Percentiles rank a stretch among this genome's conserved stretches.
phyloP scores from a whole-genome alignment of 2,329 filamentous ascomycete species.

The Talaromyces sp. region DNA sequence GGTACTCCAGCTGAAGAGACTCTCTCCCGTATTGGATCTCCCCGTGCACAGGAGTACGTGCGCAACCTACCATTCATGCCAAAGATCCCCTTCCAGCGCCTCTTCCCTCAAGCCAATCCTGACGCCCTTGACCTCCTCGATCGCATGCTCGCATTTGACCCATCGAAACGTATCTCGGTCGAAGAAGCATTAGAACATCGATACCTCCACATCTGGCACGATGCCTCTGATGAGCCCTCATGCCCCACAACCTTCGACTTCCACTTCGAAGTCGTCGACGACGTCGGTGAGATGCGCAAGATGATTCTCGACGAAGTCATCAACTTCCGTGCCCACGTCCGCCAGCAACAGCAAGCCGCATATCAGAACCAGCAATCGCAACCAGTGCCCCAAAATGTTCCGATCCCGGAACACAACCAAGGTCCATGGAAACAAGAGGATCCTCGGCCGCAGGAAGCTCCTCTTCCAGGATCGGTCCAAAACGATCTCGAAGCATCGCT shows the following conservation, averaged over 20 bases:
- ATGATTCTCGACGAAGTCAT: constrained; percentile 97
- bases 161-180: constrained; percentile 85
- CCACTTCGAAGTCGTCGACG: constrained; percentile 95
- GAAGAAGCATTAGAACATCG: constrained; percentile 94
- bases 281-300: constrained; percentile 89
- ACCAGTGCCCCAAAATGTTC: constrained; percentile 50
- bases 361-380: constrained; percentile 34
- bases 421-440: constrained; percentile 56
- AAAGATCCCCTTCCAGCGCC: constrained; percentile 80
- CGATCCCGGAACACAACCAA: constrained; percentile 60
- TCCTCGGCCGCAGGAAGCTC: constrained; percentile 58
- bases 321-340: constrained; percentile 68
- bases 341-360: constrained; percentile 44
- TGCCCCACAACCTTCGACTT: constrained; percentile 97
- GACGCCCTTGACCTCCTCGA: constrained; percentile 94
- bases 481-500: constrained; percentile 51
- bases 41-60: constrained; percentile 95
- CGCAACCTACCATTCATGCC: constrained; percentile 93
- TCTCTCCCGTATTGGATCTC: constrained; percentile 86
- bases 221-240: constrained; percentile 88
- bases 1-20: constrained; percentile 96
- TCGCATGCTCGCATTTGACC: constrained; percentile 96
- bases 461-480: constrained; percentile 39
- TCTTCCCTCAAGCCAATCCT: constrained; percentile 93
- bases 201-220: constrained; percentile 97